These are phyloP conservation scores for Primulina tabacum DNA, from an alignment of 257 asterid species.

Conservation along the genomic window DNA sequence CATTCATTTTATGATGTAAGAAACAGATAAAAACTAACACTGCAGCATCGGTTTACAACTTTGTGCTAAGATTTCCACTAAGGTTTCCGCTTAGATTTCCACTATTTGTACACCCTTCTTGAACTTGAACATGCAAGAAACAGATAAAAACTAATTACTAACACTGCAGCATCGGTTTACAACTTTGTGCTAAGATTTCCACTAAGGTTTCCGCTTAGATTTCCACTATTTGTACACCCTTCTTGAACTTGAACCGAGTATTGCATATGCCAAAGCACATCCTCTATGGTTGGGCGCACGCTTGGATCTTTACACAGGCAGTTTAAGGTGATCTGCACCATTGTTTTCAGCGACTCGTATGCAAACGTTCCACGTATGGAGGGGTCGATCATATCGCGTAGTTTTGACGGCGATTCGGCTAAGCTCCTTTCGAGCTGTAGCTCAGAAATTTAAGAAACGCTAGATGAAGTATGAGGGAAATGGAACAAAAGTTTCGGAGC, in stretches of 20 bases:
- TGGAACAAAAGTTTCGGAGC: not conserved
- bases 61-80: slow-evolving; percentile 43
- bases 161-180: slow-evolving; percentile 18
- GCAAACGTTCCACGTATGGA: slow-evolving; percentile 88
- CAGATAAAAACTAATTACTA: slow-evolving; percentile 1
- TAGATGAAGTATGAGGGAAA: not conserved
- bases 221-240: slow-evolving; percentile 87
- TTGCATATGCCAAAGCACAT: slow-evolving; percentile 98
- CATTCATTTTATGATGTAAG: not conserved
- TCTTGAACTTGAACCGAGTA: slow-evolving; percentile 97
- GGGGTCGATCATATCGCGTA: slow-evolving; percentile 68
- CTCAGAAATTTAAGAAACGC: not conserved
- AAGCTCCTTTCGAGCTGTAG: slow-evolving; percentile 70
- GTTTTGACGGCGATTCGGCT: slow-evolving; percentile 75
- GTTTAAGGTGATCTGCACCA: slow-evolving; percentile 65
- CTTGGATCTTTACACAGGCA: slow-evolving; percentile 65
- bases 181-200: slow-evolving; percentile 42
- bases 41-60: slow-evolving; percentile 26
- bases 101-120: slow-evolving; percentile 93
- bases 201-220: slow-evolving; percentile 48
- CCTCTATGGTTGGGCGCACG: slow-evolving; percentile 82
- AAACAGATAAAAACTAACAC: not conserved
- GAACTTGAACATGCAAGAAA: slow-evolving; percentile 57
- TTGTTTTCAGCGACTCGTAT: slow-evolving; percentile 77
- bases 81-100: slow-evolving; percentile 54